A percentile compares a stretch with the other conserved stretches of the same genome.
phyloP scores from a whole-genome alignment of 73 alveolate genomes.

The Blepharisma stoltei region DNA sequence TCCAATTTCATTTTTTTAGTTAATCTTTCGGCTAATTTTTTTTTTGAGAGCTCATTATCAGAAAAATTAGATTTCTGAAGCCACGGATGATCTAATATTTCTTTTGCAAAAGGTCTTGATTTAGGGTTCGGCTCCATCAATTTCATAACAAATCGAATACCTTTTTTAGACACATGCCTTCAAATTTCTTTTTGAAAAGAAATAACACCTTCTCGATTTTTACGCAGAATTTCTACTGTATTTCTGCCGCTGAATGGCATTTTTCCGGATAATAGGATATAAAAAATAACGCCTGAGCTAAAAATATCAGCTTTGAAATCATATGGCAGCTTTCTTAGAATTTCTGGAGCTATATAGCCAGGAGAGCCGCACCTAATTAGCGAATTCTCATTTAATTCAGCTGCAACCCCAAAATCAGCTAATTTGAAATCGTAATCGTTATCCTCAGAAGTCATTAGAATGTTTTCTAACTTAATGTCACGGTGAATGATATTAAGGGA shows the following conservation, averaged over 20 bases:
- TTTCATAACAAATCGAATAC: too few species aligned
- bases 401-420: conserved; percentile 31
- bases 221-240: neutral
- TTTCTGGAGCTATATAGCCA: conserved; percentile 86
- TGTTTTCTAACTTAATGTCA: conserved; percentile 25
- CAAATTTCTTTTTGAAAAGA: neutral
- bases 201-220: conserved; percentile 2
- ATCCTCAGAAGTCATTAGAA: conserved; percentile 3
- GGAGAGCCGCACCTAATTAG: conserved; percentile 63
- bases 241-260: conserved; percentile 37
- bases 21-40: too few species aligned
- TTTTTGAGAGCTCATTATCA: too few species aligned
- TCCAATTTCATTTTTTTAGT: too few species aligned
- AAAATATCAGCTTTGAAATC: conserved; percentile 70
- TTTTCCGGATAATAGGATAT: conserved; percentile 53
- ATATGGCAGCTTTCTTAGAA: conserved; percentile 61
- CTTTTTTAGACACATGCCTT: too few species aligned
- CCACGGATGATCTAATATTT: neutral
- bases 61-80: neutral
- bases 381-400: neutral
- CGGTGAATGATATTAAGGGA: neutral
- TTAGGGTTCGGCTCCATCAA: too few species aligned
- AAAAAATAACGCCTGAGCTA: conserved; percentile 76
- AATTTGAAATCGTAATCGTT: conserved; percentile 16
- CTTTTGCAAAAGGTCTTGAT: neutral